Conservation (phyloP, 768 basidiomycete genomes). For the Filobasidium wieringae region DNA sequence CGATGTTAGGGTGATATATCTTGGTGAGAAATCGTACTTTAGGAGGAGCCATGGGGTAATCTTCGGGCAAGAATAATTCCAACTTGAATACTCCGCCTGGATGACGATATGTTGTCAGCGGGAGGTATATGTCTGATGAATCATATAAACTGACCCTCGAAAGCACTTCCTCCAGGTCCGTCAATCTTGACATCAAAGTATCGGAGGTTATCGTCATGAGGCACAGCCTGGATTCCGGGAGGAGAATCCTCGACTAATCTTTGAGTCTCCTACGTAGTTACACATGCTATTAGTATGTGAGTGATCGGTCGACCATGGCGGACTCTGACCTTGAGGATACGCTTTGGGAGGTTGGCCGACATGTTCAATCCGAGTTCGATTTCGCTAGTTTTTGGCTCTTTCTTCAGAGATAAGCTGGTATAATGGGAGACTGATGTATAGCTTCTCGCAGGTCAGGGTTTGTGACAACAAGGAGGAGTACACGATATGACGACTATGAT, state of each 20-base stretch:
- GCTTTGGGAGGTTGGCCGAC: conserved; percentile 34
- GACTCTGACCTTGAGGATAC: conserved; percentile 36
- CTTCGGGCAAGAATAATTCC: conserved; percentile 96
- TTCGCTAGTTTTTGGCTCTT: no score
- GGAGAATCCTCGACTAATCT: conserved; percentile 91
- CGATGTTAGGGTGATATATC: conserved; percentile 99
- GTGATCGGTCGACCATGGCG: neutral
- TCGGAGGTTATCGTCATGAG: conserved; percentile 92
- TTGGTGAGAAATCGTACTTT: conserved; percentile 96
- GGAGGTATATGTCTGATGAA: neutral
- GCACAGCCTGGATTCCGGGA: conserved; percentile 86
- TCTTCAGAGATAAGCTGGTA: no score
- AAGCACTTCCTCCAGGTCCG: conserved; percentile 89
- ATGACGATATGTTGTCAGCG: neutral
- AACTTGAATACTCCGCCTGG: conserved; percentile 83
- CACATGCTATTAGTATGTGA: neutral
- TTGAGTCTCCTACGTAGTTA: conserved; percentile 70
- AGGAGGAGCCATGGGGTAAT: conserved; percentile 98
- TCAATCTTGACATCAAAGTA: conserved; percentile 98
- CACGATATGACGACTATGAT: no score
- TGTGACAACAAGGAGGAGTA: no score
- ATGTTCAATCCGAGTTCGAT: no score
- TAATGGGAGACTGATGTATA: no score
- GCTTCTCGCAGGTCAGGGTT: no score
- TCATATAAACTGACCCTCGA: conserved; percentile 53